phyloP scores from a whole-genome alignment of 768 basidiomycete species.

The Lactifluus echinatus region DNA sequence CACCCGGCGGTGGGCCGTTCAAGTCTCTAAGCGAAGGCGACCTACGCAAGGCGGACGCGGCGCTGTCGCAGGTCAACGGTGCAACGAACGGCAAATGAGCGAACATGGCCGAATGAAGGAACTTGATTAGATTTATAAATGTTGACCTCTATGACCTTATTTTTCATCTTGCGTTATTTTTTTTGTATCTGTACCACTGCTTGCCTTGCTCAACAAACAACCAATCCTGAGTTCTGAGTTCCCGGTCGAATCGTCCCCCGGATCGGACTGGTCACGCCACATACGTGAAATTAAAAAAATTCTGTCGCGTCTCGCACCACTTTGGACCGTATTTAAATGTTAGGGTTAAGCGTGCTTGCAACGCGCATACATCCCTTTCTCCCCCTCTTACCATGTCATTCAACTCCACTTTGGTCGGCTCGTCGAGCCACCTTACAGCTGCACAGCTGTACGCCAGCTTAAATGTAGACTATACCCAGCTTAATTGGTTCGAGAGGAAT shows the following conservation, averaged over 20 bases:
- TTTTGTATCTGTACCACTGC: conserved; percentile 12
- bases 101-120: background rate
- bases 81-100: conserved; percentile 9
- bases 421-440: conserved; percentile 23
- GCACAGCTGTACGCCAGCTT: conserved; percentile 45
- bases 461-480: conserved; percentile 47
- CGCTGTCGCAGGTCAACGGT: conserved; percentile 53
- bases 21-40: conserved; percentile 83
- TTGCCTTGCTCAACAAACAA: no score
- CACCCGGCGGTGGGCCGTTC: conserved; percentile 76
- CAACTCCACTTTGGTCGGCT: conserved; percentile 10
- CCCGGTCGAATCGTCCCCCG: background rate
- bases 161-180: conserved; percentile 17
- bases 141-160: conserved; percentile 1
- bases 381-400: conserved; percentile 15
- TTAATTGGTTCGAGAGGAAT: conserved; percentile 64
- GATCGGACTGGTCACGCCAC: conserved; percentile 7
- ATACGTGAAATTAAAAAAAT: background rate
- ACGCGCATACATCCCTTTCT: background rate
- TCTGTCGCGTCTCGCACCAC: conserved; percentile 5
- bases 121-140: conserved; percentile 8
- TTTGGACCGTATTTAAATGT: conserved; percentile 1
- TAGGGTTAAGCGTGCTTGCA: background rate
- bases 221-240: background rate
- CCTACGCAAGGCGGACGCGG: conserved; percentile 79